These are phyloP conservation scores for Vanderwaltozyma verrucispora DNA, from an alignment of 805 yeast species.

Conservation along the genomic window DNA sequence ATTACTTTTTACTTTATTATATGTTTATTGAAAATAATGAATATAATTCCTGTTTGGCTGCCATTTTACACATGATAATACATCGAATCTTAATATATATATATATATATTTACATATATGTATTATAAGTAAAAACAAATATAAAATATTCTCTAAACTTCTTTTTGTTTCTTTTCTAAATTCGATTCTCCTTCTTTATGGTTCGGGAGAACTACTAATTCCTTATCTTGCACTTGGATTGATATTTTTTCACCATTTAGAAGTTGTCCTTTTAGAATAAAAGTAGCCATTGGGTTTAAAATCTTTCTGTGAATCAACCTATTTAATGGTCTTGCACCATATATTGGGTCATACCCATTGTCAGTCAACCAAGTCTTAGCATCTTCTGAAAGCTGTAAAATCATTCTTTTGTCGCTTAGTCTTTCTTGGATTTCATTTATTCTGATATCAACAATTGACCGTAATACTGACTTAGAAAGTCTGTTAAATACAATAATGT, in stretches of 20 bases:
- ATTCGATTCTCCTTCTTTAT: constrained; percentile 25
- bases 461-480: constrained; percentile 65
- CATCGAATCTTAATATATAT: too few species aligned
- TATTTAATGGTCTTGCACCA: constrained; percentile 94
- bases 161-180: not conserved
- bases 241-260: constrained; percentile 42
- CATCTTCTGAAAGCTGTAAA: constrained; percentile 45
- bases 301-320: constrained; percentile 74
- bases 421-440: constrained; percentile 71
- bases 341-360: constrained; percentile 86
- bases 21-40: too few species aligned
- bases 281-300: constrained; percentile 80
- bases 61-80: too few species aligned
- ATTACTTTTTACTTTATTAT: too few species aligned
- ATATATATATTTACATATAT: too few species aligned
- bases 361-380: constrained; percentile 69
- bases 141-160: not conserved
- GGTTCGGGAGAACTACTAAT: constrained; percentile 39
- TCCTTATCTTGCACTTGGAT: constrained; percentile 37
- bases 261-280: constrained; percentile 71
- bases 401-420: constrained; percentile 68
- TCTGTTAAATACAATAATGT: constrained; percentile 86
- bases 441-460: constrained; percentile 75
- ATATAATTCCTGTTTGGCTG: too few species aligned
- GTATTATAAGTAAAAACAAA: too few species aligned